Conservation (phyloP, 768 basidiomycete species). For the Tulasnella sp. region DNA sequence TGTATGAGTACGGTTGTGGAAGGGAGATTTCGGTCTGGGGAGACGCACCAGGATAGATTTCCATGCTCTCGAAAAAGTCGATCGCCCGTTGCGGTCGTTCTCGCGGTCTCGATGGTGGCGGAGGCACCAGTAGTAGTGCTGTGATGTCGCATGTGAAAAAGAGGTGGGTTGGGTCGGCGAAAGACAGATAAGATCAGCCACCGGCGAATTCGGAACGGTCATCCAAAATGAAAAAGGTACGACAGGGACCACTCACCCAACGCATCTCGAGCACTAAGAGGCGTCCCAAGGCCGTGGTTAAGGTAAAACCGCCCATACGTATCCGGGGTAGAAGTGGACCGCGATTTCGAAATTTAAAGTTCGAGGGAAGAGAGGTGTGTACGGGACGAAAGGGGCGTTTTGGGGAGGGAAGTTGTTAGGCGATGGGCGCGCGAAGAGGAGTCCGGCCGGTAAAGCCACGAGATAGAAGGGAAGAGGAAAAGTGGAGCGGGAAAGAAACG, state of each 20-base stretch:
- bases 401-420: no score
- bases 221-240: background rate
- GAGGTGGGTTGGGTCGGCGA: background rate
- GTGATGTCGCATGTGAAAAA: background rate
- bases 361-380: background rate
- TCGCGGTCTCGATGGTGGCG: slow-evolving; percentile 16
- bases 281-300: slow-evolving; percentile 7
- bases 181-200: background rate
- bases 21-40: background rate
- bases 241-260: slow-evolving; percentile 31
- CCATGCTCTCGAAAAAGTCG: slow-evolving; percentile 29
- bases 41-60: slow-evolving; percentile 28
- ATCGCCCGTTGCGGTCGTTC: slow-evolving; percentile 22
- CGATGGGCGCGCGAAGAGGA: background rate
- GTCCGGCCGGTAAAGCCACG: background rate
- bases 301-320: background rate
- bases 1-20: background rate
- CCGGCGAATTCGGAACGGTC: background rate
- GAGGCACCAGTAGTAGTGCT: slow-evolving; percentile 26
- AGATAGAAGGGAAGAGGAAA: background rate
- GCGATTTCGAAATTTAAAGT: background rate
- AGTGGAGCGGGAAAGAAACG: background rate
- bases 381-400: background rate
- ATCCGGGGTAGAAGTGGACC: background rate
- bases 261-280: slow-evolving; percentile 57